These are phyloP conservation scores for Pythium apleroticum DNA, from an alignment of 352 stramenopile genomes.

Conservation along the genomic window DNA sequence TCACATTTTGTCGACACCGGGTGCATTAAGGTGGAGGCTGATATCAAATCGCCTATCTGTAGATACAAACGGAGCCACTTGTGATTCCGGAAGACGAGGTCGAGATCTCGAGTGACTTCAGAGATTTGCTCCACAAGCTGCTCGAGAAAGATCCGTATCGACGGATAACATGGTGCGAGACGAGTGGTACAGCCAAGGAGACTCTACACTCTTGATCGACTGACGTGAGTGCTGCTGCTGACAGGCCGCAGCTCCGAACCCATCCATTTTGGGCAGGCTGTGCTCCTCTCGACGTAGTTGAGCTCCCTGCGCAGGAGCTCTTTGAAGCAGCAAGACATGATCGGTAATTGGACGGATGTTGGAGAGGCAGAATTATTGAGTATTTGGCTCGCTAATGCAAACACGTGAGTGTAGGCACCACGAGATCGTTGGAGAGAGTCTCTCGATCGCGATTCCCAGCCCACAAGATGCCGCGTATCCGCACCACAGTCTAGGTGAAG, in stretches of 20 bases:
- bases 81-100: slow-evolving; percentile 45
- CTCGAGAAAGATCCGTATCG: slow-evolving; percentile 72
- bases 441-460: slow-evolving; percentile 8
- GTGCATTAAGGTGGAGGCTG: too few species aligned
- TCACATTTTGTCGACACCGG: too few species aligned
- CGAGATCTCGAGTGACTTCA: slow-evolving; percentile 58
- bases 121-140: slow-evolving; percentile 51
- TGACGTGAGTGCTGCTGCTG: background rate
- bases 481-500: background rate
- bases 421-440: slow-evolving; percentile 19
- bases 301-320: slow-evolving; percentile 61
- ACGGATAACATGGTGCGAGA: slow-evolving; percentile 75
- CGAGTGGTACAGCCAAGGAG: too few species aligned
- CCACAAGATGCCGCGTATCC: background rate
- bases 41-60: too few species aligned
- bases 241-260: slow-evolving; percentile 59
- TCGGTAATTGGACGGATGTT: background rate
- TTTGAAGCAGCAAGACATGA: slow-evolving; percentile 39
- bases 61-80: slow-evolving; percentile 73
- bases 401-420: background rate
- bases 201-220: background rate
- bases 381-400: background rate
- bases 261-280: slow-evolving; percentile 69
- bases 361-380: background rate
- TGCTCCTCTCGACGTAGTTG: slow-evolving; percentile 27